phyloP scores from a whole-genome alignment of 306 rosid species.

The Inga leiocalycina region DNA sequence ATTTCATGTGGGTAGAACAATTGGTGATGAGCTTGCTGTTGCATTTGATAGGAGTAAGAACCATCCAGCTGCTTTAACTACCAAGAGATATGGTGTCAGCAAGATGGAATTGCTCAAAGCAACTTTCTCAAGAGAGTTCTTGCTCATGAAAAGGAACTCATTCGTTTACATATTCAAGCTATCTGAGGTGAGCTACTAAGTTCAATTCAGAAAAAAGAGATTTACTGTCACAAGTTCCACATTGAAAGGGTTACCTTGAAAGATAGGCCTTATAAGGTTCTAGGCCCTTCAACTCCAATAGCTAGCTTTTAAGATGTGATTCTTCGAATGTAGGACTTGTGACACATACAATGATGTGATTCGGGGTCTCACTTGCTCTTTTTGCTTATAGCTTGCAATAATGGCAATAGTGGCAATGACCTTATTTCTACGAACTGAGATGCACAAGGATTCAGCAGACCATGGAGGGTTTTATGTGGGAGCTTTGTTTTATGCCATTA shows the following conservation, averaged over 20 bases:
- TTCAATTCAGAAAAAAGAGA: background rate
- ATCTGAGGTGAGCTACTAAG: conserved; percentile 28
- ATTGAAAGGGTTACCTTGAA: background rate
- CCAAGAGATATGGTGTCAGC: conserved; percentile 39
- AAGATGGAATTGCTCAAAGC: conserved; percentile 48
- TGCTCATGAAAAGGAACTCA: conserved; percentile 52
- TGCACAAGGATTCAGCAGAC: conserved; percentile 36
- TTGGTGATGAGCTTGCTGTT: conserved; percentile 42
- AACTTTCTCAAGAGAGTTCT: conserved; percentile 47
- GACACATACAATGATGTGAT: background rate
- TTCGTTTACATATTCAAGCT: conserved; percentile 49
- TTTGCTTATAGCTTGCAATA: conserved; percentile 34
- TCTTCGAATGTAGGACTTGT: background rate
- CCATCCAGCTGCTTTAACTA: conserved; percentile 53
- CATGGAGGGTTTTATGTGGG: conserved; percentile 43
- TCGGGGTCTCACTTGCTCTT: background rate
- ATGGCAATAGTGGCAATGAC: conserved; percentile 41
- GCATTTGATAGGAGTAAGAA: conserved; percentile 45
- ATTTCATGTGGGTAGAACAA: conserved; percentile 42
- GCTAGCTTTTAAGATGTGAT: background rate
- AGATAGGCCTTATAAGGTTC: background rate
- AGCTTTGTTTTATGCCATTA: conserved; percentile 42
- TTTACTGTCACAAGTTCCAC: too few species aligned
- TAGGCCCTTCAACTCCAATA: too few species aligned
- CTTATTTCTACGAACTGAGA: conserved; percentile 46